Percentiles rank a stretch among this genome's conserved stretches.
Evolutionary conservation across 2,329 filamentous ascomycete species (phyloP).

Genomic region (Trichoderma aggressivum): DNA sequence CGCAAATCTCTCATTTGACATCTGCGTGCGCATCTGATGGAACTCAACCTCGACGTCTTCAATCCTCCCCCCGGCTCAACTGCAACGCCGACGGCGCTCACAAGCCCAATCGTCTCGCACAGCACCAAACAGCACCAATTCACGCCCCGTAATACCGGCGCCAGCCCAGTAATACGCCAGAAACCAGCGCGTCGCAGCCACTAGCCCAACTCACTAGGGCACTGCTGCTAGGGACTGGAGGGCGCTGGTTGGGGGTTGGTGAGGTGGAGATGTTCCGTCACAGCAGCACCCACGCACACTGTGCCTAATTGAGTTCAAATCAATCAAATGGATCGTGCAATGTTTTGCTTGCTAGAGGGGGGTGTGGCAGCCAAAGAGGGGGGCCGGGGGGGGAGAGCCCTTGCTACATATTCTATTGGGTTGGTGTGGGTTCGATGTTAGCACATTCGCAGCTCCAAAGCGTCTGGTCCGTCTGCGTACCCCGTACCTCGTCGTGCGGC

Average conservation of each 20-base stretch:
- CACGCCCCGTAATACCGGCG: not conserved
- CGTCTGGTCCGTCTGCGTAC: not conserved
- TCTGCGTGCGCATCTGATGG: not conserved
- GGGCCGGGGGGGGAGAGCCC: not conserved
- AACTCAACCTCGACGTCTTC: not conserved
- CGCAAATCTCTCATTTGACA: not conserved
- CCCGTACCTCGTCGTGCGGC: not conserved
- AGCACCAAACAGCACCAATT: not conserved
- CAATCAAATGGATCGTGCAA: not conserved
- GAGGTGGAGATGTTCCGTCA: not conserved
- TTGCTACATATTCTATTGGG: too few relatives aligned
- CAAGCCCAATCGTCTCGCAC: not conserved
- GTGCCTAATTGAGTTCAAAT: not conserved
- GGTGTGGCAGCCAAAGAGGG: not conserved
- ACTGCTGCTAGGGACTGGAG: too few relatives aligned
- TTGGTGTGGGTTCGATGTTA: too few relatives aligned
- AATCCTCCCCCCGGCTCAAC: slow-evolving; percentile 5
- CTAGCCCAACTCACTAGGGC: not conserved
- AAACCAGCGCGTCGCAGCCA: slow-evolving; percentile 6
- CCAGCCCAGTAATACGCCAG: not conserved
- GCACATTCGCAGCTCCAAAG: not conserved
- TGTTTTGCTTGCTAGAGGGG: not conserved
- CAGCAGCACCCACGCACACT: not conserved
- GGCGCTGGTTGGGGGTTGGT: not conserved
- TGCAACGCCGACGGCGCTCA: slow-evolving; percentile 9